Base-by-base conservation (phyloP, 1,284 basidiomycete species). In the Leccinum solheimii region DNA sequence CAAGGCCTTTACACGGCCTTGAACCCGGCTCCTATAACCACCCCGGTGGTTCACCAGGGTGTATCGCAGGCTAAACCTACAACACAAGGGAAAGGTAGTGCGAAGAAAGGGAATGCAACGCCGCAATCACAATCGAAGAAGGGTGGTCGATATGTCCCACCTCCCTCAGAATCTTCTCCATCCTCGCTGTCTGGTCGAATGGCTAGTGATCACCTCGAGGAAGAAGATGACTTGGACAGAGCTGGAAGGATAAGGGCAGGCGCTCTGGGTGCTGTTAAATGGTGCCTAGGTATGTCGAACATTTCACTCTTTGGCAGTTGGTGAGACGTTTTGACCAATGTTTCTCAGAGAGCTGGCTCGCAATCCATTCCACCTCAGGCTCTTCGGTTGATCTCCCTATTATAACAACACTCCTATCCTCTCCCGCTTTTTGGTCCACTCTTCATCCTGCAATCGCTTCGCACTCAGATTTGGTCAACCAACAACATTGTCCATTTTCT, bases 231-330 rank as follows among this genome's bases (percentile, higher is more conserved):
- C 45, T 74, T 77, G 30, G 93, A 95, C 70, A 78, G 88, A 50
- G 83, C 81, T 64, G 90, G 89, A 1, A 80, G 93, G 57, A 73
- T 95, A 63, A 81, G 92, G 40, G 82, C 90, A 9, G 84, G 86
- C 14, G 92, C 88, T 0, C 78, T 96, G 13, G 87, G 91, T 3
- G 86, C 88, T 6, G 70, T 92, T 7, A 79, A 80, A 60, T 91
- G 87, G 84, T 71, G 87, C 5, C 61, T 90, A 62, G 84, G 89
- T 90, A 74, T 51, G 81, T 70, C 48, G 56, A 53, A 62, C 64
- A 56, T 66, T 56, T 40, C 43, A 27, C 13, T 52, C 16, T 21
- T 50, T 13, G 5, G n/a, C 30, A 36, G 36, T 63, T n/a, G 45
- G 50, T 53, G 45, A 56, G 53, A 55, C 43, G 32, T 38, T 45